Conservation (phyloP, 805 yeast genomes). For the Candida orba region DNA sequence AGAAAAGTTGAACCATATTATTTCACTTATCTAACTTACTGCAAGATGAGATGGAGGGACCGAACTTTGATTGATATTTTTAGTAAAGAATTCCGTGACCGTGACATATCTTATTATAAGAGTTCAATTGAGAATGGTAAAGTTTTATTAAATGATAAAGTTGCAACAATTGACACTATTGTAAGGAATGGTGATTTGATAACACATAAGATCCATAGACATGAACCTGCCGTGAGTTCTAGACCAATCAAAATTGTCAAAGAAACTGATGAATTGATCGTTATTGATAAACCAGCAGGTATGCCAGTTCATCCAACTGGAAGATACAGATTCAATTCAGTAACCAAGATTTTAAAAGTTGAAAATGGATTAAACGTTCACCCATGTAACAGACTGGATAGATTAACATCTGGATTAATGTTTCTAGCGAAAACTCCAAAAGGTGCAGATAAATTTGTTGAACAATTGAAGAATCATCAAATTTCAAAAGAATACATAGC, state of each 20-base stretch:
- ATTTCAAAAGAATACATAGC: conserved; percentile 75
- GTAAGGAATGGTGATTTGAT: conserved; percentile 80
- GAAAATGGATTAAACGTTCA: conserved; percentile 64
- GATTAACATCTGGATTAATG: conserved; percentile 93
- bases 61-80: conserved; percentile 77
- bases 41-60: conserved; percentile 89
- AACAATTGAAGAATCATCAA: conserved; percentile 40
- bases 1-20: conserved; percentile 79
- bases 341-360: conserved; percentile 68
- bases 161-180: conserved; percentile 56
- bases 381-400: conserved; percentile 83
- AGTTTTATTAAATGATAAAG: conserved; percentile 62
- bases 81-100: conserved; percentile 75
- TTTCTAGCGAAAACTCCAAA: conserved; percentile 29
- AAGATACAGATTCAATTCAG: conserved; percentile 63
- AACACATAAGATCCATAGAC: conserved; percentile 70
- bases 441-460: conserved; percentile 71
- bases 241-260: conserved; percentile 29
- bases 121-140: conserved; percentile 51
- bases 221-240: conserved; percentile 55
- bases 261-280: conserved; percentile 70
- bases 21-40: conserved; percentile 81
- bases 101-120: conserved; percentile 58
- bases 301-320: conserved; percentile 97
- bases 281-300: conserved; percentile 90